phyloP scores from a whole-genome alignment of 2,329 filamentous ascomycete species.

The Botryotinia globosa region DNA sequence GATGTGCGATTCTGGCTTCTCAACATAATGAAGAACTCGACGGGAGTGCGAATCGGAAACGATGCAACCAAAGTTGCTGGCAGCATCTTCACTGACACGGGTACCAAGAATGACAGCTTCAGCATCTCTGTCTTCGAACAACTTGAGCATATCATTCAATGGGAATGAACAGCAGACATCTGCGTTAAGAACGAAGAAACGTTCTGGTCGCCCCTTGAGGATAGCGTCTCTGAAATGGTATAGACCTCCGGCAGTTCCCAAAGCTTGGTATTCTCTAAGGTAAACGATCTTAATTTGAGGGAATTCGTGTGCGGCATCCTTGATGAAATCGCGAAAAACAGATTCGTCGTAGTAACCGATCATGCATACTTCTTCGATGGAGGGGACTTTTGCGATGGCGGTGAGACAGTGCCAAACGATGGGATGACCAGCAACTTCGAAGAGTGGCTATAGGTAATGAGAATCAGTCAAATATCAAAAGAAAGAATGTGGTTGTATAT shows the following conservation, averaged over 20 bases:
- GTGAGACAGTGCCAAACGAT: conserved; percentile 98
- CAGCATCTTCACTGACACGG: conserved; percentile 83
- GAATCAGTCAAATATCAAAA: background rate
- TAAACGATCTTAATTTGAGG: conserved; percentile 89
- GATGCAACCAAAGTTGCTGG: conserved; percentile 96
- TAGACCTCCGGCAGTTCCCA: conserved; percentile 92
- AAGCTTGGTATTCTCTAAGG: conserved; percentile 92
- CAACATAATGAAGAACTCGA: conserved; percentile 96
- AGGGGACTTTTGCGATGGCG: conserved; percentile 84
- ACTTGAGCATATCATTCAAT: conserved; percentile 87
- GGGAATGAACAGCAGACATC: conserved; percentile 99
- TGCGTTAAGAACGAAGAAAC: conserved; percentile 95
- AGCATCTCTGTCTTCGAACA: conserved; percentile 92
- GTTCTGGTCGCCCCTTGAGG: conserved; percentile 89
- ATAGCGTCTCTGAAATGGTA: conserved; percentile 99
- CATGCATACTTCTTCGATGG: conserved; percentile 93
- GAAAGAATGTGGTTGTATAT: conserved; percentile 30
- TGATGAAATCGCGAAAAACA: conserved; percentile 97
- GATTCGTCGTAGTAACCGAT: conserved; percentile 98
- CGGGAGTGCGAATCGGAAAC: conserved; percentile 92
- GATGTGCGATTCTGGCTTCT: conserved; percentile 97
- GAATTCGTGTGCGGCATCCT: conserved; percentile 80
- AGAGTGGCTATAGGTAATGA: conserved; percentile 67
- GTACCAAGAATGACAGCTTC: conserved; percentile 97
- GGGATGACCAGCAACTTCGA: conserved; percentile 96